Evolutionary conservation across 2,329 filamentous ascomycete genomes (phyloP), one percentile per base, ranked within the genome.

Genomic region (Trichoderma atrobrunneum): DNA sequence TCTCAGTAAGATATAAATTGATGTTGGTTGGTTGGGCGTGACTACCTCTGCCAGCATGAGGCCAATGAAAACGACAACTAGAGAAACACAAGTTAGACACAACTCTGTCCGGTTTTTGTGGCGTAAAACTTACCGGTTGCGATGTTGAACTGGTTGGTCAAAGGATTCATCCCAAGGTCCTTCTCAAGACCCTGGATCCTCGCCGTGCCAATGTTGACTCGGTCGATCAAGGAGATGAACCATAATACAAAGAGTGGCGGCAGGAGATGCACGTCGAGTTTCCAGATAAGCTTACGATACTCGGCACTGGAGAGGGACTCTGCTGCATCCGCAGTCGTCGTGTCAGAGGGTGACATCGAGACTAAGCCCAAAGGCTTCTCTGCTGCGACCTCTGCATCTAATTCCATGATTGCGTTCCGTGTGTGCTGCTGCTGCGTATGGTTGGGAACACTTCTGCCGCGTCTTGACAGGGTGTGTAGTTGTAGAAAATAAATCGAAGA

Each of bases 171-270:
- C 10, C 57, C 67, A 28, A 78, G 73, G 21, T 78, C 76, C 14
- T 74, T 67, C 24, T 76, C 76, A 18, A 79, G 65, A 12, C 72
- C 62, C 43, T 78, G 76, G 21, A 77, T 77, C 11, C 77, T 73
- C 2, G 75, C 74, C 5, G 76, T 75, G 3, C 75, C 76, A 30
- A 77, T 76, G n/a, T 76, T 77, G n/a, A 76, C 77, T 5, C 76
- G 74, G 16, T 75, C 76, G 71, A 77, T 77, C 21, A 77, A 73
- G 7, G 76, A 77, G 4, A 77, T 60, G 39, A 78, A 78, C 72
- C 78, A 78, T 43, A 78, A 72, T 57, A 78, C 77, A 32, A 79
- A 74, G 65, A 78, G 77, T 1, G 77, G 76, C 2, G 75, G 48
- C 34, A 78, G 74, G 34, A 78, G 57, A 39, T 74, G 73, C 65